phyloP scores from a whole-genome alignment of 306 rosid genomes.

The Acacia crassicarpa region DNA sequence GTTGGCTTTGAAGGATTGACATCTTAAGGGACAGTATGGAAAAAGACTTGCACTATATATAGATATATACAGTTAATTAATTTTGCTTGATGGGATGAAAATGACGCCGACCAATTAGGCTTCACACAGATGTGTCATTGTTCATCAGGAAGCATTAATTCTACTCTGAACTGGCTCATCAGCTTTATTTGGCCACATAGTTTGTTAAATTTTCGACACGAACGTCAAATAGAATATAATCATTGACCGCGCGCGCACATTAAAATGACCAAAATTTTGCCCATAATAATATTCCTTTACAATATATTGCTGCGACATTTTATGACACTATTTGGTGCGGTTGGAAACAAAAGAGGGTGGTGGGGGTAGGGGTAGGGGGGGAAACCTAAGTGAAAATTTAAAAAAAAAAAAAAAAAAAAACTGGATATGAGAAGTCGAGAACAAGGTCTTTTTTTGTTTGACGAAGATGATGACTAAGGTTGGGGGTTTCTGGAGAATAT shows the following conservation, averaged over 20 bases:
- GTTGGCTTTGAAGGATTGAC: constrained; percentile 9
- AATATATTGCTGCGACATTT: constrained; percentile 23
- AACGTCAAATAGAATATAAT: constrained; percentile 2
- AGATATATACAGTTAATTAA: constrained; percentile 19
- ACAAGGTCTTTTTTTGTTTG: neutral
- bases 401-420: too few species aligned
- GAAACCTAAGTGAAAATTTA: neutral
- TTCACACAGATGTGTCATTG: constrained; percentile 27
- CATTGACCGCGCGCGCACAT: neutral
- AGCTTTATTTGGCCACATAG: constrained; percentile 7
- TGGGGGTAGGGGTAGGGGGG: neutral
- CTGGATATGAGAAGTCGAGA: neutral
- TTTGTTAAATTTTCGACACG: neutral
- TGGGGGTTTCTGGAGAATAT: constrained; percentile 60
- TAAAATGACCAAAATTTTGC: constrained; percentile 10
- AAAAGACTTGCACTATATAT: constrained; percentile 31
- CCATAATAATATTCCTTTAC: constrained; percentile 43
- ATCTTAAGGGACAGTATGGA: constrained; percentile 31
- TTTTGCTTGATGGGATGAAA: constrained; percentile 33
- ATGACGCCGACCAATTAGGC: constrained; percentile 32
- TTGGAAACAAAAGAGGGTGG: neutral
- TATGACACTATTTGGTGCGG: neutral
- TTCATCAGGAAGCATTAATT: constrained; percentile 10
- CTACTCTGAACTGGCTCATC: neutral
- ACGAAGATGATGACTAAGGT: constrained; percentile 7